Evolutionary conservation across 164 flowering plant genomes (phyloP).

Genomic region (Hamamelis virginiana): DNA sequence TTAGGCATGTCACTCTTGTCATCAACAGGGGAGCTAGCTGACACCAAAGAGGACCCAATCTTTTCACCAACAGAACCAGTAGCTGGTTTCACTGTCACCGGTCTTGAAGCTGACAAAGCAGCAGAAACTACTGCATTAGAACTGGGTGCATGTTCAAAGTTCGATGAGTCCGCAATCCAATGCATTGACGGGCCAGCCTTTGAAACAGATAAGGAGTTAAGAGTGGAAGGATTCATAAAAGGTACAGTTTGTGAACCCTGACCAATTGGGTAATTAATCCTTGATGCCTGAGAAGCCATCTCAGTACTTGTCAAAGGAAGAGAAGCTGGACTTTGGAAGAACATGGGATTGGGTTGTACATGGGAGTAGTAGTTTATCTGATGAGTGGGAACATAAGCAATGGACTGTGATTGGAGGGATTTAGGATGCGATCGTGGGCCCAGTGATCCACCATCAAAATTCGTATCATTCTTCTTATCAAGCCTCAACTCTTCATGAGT

Average conservation of each 20-base stretch:
- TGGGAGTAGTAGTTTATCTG: conserved; percentile 47
- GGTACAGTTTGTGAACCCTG: conserved; percentile 43
- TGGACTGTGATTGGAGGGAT: conserved; percentile 67
- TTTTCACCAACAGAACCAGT: conserved; percentile 36
- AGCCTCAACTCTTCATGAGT: too few species aligned
- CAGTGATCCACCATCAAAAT: conserved; percentile 60
- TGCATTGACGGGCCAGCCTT: conserved; percentile 32
- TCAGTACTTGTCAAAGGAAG: conserved; percentile 55
- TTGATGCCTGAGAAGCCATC: conserved; percentile 49
- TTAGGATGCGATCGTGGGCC: conserved; percentile 46
- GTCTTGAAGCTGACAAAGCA: conserved; percentile 23
- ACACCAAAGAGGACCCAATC: conserved; percentile 22
- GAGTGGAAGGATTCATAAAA: conserved; percentile 34
- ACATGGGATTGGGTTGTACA: conserved; percentile 45
- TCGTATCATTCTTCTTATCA: too few species aligned
- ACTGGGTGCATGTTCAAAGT: conserved; percentile 34
- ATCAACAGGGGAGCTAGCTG: conserved; percentile 31
- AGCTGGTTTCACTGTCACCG: conserved; percentile 54
- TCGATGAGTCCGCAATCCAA: conserved; percentile 26
- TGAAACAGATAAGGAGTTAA: conserved; percentile 25
- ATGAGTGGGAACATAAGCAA: conserved; percentile 47
- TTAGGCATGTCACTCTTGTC: conserved; percentile 42
- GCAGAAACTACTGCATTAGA: conserved; percentile 24
- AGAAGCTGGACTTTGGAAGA: conserved; percentile 40
- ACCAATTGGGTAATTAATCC: conserved; percentile 48